Evolutionary conservation across 192 early-diverging fungal species (phyloP).

Genomic region (Gamsiella multidivaricata): DNA sequence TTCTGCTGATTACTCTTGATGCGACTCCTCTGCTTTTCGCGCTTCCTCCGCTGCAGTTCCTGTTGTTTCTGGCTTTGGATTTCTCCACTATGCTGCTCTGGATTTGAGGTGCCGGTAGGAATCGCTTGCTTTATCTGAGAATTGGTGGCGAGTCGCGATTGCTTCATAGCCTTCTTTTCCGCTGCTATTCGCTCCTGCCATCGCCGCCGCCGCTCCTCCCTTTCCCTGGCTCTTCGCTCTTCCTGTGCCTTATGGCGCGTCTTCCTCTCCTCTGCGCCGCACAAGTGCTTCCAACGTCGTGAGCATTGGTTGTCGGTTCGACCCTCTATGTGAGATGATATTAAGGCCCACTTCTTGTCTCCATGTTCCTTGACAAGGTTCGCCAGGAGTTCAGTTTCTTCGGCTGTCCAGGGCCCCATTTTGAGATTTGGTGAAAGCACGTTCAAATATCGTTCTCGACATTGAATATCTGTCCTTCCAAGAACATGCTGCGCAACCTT

Average conservation of each 20-base stretch:
- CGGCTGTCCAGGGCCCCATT: conserved; percentile 63
- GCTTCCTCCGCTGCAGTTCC: not conserved
- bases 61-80: conserved; percentile 5
- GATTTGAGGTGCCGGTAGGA: too few relatives aligned
- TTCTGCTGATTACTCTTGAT: not conserved
- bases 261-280: conserved; percentile 1
- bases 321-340: conserved; percentile 45
- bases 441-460: conserved; percentile 82
- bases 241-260: not conserved
- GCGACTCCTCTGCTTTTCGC: not conserved
- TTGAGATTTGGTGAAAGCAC: conserved; percentile 69
- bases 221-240: not conserved
- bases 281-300: conserved; percentile 26
- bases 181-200: too few relatives aligned
- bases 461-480: conserved; percentile 82
- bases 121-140: too few relatives aligned
- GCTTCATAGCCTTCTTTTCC: too few relatives aligned
- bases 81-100: conserved; percentile 2
- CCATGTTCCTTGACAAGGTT: conserved; percentile 64
- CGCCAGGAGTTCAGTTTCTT: conserved; percentile 53
- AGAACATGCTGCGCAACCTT: conserved; percentile 76
- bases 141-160: too few relatives aligned
- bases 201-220: not conserved
- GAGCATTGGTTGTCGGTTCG: conserved; percentile 57
- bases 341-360: conserved; percentile 54